Conservation (phyloP, 768 basidiomycete genomes). For the Leccinum disarticulatum region DNA sequence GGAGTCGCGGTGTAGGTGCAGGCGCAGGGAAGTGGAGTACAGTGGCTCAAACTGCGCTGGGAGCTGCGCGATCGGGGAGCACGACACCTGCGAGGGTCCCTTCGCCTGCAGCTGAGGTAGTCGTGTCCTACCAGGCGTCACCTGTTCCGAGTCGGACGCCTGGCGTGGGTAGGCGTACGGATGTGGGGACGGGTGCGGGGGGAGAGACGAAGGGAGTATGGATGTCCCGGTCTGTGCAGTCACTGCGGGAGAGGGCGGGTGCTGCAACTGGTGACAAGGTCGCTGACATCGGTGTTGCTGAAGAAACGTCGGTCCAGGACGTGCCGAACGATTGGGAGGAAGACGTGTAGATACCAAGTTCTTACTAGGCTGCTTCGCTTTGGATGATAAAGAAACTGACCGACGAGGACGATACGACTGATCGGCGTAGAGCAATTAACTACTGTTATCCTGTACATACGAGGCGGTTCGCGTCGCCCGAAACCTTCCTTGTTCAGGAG, state of each 20-base stretch:
- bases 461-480: background rate
- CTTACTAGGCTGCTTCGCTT: background rate
- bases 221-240: slow-evolving; percentile 21
- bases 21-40: slow-evolving; percentile 17
- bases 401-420: background rate
- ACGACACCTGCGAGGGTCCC: slow-evolving; percentile 17
- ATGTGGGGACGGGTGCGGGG: background rate
- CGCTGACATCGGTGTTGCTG: background rate
- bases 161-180: background rate
- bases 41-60: slow-evolving; percentile 18
- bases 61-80: slow-evolving; percentile 5
- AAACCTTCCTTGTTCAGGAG: no score
- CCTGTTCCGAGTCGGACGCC: slow-evolving; percentile 6
- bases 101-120: slow-evolving; percentile 14
- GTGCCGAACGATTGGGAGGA: slow-evolving; percentile 62
- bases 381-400: background rate
- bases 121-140: slow-evolving; percentile 9
- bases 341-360: slow-evolving; percentile 32
- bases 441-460: no score
- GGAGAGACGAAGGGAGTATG: slow-evolving; percentile 13
- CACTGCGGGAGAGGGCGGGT: slow-evolving; percentile 12
- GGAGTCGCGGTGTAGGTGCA: background rate
- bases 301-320: slow-evolving; percentile 9
- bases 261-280: background rate
- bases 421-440: background rate